phyloP scores from a whole-genome alignment of 257 asterid genomes.

The Fraxinus cuspidata region DNA sequence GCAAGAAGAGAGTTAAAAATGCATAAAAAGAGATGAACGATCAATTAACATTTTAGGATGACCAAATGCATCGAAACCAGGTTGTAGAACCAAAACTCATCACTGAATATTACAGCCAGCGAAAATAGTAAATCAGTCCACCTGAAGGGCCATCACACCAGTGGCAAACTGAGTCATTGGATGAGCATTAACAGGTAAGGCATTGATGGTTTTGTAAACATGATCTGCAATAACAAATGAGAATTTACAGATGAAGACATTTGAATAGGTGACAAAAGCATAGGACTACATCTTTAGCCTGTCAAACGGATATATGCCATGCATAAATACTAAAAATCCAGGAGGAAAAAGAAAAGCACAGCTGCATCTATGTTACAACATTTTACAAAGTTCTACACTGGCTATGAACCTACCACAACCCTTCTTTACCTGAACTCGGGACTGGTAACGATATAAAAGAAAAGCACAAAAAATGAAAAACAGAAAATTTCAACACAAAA shows the following conservation, averaged over 20 bases:
- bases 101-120: neutral
- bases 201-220: conserved; percentile 76
- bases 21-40: neutral
- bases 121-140: conserved; percentile 26
- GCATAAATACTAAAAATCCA: conserved; percentile 6
- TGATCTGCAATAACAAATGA: conserved; percentile 60
- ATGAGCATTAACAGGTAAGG: conserved; percentile 77
- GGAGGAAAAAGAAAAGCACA: conserved; percentile 8
- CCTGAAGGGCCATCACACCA: conserved; percentile 98
- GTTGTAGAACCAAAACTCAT: neutral
- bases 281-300: conserved; percentile 1
- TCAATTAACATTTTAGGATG: conserved; percentile 6
- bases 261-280: conserved; percentile 15
- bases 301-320: neutral
- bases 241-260: conserved; percentile 13
- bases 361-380: neutral
- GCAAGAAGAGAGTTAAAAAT: neutral
- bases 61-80: neutral
- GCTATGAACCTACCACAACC: neutral
- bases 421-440: neutral
- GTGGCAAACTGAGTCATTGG: conserved; percentile 94
- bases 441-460: neutral
- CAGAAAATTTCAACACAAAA: neutral
- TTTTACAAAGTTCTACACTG: neutral
- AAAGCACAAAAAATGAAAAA: neutral